Evolutionary conservation across 2,329 filamentous ascomycete genomes (phyloP), one percentile per base, ranked within the genome.

Genomic region (Capronia epimyces): DNA sequence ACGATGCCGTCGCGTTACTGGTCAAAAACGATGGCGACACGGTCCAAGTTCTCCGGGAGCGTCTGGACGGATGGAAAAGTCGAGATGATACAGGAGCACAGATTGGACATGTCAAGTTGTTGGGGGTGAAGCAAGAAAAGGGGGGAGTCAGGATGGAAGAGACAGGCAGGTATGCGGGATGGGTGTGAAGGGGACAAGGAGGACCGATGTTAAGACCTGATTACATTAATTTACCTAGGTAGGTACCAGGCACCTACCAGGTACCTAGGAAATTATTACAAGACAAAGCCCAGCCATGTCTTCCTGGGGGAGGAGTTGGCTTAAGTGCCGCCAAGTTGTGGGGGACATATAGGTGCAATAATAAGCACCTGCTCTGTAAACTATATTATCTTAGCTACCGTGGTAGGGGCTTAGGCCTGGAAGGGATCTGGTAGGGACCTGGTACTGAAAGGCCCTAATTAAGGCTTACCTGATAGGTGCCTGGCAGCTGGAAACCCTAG

Each of bases 1-100:
- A 87, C 64, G 93, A 98, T 73, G 93, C 93, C 1, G 77, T 95
- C 49, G 86, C 85, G 1, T 67, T 98, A 53, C 68, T 98, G 52
- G 80, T 95, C 58, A 77, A 79, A 62, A 87, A 96, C 62, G 82
- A 86, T 46, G 75, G 75, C 29, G 77, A 76, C 43, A 87, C 87
- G 1, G 71, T 84, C 49, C 64, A 65, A 18, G 71, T 73, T 10
- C 68, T 97, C 18, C 75, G 78, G 56, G 68, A 71, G 37, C 82
- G 88, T 37, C 68, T 95, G 52, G 71, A 71, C 16, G 70, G 71
- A 21, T 97, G 89, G 84, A 82, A 76, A 60, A 72, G 69, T 54
- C 64, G 67, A 5, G 50, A 52, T 40, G 66, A 71, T 29, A 69
- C 71, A 44, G 69, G 73, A 46, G 71, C 72, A 52, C 68, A 68